Evolutionary conservation across 1,139 yeast species (phyloP).

Genomic region (Yamadazyma sp.): DNA sequence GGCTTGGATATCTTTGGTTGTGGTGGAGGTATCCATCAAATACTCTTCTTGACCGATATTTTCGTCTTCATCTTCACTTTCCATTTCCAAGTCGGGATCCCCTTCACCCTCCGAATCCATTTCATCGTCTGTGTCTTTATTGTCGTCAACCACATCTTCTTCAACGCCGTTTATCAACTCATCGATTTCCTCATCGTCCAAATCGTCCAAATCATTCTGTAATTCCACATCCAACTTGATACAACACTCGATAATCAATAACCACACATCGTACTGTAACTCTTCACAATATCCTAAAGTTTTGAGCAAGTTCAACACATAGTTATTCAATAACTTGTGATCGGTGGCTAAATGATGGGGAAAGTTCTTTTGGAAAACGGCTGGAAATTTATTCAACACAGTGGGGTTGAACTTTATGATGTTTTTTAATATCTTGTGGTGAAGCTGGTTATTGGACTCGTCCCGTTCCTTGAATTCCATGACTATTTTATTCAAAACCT

Average conservation of each 20-base stretch:
- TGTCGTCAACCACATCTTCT: conserved; percentile 32
- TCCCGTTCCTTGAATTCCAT: conserved; percentile 48
- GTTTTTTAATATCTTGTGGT: conserved; percentile 66
- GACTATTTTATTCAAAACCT: conserved; percentile 68
- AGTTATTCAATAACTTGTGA: conserved; percentile 55
- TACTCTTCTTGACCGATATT: conserved; percentile 34
- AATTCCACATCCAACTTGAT: conserved; percentile 92
- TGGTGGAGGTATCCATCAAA: conserved; percentile 36
- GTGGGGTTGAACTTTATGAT: conserved; percentile 79
- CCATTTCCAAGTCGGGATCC: conserved; percentile 54
- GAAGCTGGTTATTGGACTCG: conserved; percentile 26
- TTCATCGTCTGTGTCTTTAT: conserved; percentile 22
- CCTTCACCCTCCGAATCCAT: conserved; percentile 30
- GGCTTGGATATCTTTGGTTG: conserved; percentile 53
- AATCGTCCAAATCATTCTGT: conserved; percentile 82
- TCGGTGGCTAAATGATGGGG: conserved; percentile 76
- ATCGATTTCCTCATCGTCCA: conserved; percentile 73
- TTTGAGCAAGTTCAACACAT: conserved; percentile 61
- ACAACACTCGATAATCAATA: conserved; percentile 70
- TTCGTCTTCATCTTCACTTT: conserved; percentile 31
- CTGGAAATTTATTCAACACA: conserved; percentile 64
- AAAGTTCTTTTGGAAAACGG: conserved; percentile 56
- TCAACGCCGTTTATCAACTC: conserved; percentile 58
- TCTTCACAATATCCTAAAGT: conserved; percentile 73
- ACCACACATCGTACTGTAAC: conserved; percentile 74